A percentile compares a stretch with the other conserved stretches of the same genome.
Conservation (phyloP, 1,284 basidiomycete species). For the Vanrija sp. region DNA sequence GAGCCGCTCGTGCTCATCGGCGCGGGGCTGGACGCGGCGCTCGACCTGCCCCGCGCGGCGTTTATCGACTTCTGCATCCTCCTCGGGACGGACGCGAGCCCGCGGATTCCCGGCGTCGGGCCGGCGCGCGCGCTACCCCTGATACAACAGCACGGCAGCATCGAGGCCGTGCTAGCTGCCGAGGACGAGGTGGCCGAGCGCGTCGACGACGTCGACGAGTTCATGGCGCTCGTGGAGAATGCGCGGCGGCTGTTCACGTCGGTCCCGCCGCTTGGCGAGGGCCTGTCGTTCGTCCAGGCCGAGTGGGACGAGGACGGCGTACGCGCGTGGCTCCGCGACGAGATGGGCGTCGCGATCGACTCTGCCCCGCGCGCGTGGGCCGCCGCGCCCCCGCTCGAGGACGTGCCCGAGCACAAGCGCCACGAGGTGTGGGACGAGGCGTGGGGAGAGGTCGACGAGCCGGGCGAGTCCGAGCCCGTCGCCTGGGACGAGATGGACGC, state of each 20-base stretch:
- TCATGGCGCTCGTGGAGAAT: slow-evolving; percentile 34
- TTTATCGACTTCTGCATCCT: slow-evolving; percentile 80
- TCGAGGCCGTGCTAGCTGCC: slow-evolving; percentile 64
- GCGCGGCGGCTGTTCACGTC: slow-evolving; percentile 43
- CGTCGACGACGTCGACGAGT: slow-evolving; percentile 25
- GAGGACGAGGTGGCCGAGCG: slow-evolving; percentile 18
- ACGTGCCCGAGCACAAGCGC: no score
- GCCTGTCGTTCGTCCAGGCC: neutral
- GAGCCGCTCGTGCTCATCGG: slow-evolving; percentile 63
- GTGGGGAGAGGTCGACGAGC: no score
- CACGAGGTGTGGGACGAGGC: no score
- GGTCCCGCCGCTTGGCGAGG: slow-evolving; percentile 31
- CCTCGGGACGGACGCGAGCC: slow-evolving; percentile 82
- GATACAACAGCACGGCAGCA: slow-evolving; percentile 64
- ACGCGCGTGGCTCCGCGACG: no score
- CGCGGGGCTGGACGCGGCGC: slow-evolving; percentile 57
- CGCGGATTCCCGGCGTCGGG: slow-evolving; percentile 72
- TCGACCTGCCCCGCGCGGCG: slow-evolving; percentile 55
- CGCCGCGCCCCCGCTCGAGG: no score
- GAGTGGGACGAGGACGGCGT: no score
- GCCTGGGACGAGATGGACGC: neutral
- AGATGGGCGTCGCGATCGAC: no score
- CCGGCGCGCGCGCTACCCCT: slow-evolving; percentile 67
- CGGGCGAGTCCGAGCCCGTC: no score
- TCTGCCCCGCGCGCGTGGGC: no score